Conservation (phyloP, 2,329 filamentous ascomycete genomes). For the Taxawa tesnikishii region DNA sequence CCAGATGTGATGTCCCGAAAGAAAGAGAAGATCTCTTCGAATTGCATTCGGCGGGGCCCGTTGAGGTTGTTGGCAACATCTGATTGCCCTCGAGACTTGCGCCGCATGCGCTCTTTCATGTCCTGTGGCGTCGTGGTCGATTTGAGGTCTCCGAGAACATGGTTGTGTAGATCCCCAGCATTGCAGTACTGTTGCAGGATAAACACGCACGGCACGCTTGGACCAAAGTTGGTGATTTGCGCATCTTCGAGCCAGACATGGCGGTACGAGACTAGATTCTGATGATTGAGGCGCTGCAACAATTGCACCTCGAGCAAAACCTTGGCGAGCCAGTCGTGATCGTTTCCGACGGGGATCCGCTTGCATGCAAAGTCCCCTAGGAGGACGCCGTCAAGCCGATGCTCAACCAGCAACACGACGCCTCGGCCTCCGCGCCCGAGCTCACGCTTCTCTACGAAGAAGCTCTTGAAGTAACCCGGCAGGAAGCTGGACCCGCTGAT, state of each 20-base stretch:
- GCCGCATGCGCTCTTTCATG: conserved; percentile 75
- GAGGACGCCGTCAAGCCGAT: conserved; percentile 78
- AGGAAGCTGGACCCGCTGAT: conserved; percentile 84
- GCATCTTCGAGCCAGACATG: conserved; percentile 95
- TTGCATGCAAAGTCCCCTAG: conserved; percentile 94
- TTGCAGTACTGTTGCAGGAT: conserved; percentile 98
- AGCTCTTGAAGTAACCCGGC: conserved; percentile 81
- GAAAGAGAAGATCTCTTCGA: conserved; percentile 93
- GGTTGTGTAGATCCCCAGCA: conserved; percentile 75
- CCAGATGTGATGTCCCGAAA: conserved; percentile 94
- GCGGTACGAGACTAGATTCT: conserved; percentile 90
- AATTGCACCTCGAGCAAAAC: conserved; percentile 87
- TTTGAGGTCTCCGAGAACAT: conserved; percentile 50
- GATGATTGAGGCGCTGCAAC: conserved; percentile 80
- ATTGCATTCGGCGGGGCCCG: conserved; percentile 46
- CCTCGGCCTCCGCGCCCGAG: conserved; percentile 87
- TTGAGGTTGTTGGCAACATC: conserved; percentile 47
- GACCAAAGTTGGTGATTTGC: conserved; percentile 70
- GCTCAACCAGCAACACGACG: conserved; percentile 85
- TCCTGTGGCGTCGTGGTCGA: conserved; percentile 60
- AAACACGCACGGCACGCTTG: conserved; percentile 86
- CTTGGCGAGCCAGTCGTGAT: conserved; percentile 92
- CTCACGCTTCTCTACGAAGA: conserved; percentile 81
- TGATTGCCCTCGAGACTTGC: conserved; percentile 64
- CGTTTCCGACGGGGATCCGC: conserved; percentile 82